Conservation (phyloP, 257 asterid genomes). For the Solanum pimpinellifolium region DNA sequence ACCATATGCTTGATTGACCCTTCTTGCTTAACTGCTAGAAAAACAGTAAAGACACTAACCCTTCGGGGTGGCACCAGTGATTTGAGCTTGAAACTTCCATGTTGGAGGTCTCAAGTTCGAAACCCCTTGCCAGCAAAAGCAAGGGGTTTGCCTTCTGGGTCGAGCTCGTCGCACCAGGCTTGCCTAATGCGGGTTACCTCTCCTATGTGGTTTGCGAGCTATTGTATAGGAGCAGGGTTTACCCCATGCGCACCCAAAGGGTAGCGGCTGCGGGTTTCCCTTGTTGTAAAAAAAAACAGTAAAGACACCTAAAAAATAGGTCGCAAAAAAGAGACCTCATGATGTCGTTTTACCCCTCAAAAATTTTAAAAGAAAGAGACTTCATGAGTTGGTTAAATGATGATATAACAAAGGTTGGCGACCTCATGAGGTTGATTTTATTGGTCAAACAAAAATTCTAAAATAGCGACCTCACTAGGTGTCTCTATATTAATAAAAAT, state of each 20-base stretch:
- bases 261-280: no score
- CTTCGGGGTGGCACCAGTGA: no score
- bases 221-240: no score
- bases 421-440: neutral
- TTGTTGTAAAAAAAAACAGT: neutral
- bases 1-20: neutral
- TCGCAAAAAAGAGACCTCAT: neutral
- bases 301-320: neutral
- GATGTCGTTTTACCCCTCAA: neutral
- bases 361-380: neutral
- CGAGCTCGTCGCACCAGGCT: no score
- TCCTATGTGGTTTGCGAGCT: no score
- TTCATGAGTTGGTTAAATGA: neutral
- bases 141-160: no score
- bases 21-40: neutral
- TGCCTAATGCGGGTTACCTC: no score
- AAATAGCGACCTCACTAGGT: neutral
- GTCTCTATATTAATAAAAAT: neutral
- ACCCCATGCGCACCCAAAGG: no score
- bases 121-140: no score
- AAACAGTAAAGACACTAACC: neutral
- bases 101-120: no score
- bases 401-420: neutral
- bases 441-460: neutral
- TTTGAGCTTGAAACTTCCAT: no score